Evolutionary conservation across 1,284 basidiomycete genomes (phyloP), one percentile per base, ranked within the genome.

Genomic region (Rhodotorula sp.): DNA sequence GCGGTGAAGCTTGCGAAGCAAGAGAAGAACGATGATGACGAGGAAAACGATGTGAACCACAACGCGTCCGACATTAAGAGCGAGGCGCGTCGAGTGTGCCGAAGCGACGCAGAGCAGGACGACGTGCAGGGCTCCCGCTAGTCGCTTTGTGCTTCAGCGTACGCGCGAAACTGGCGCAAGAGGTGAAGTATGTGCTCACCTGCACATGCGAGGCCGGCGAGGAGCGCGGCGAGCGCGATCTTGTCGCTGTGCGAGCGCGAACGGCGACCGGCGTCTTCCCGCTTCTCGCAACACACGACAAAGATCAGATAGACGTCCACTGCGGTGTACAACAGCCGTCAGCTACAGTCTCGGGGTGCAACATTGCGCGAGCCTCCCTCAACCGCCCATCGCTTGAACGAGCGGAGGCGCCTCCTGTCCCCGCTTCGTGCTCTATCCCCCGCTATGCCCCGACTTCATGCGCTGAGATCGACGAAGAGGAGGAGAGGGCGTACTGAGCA

Each of bases 31-130:
- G 13, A 36, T 22, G 27, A 39, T 2, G 27, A 36, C 12, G 27
- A 37, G 39, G 51, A 70, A 66, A 27, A 46, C 41, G 50, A 66
- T 22, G 44, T 70, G 69, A 5, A 70, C 10, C 39, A 55, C 56
- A 19, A 39, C 69, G n/a, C 69, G 64, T 6, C 54, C 39, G 25
- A 41, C 25, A 17, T 64, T 25, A 34, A 70, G 5, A 1, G 25
- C 51, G 25, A 54, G 39, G 12, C 53, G 46, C 1, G 29, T 58
- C 29, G 48, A 21, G 25, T 39, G 12, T 56, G 64, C 0, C n/a
- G 8, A 3, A 32, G 25, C 21, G 60, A 66, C 29, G 44, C 60
- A 39, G 34, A 70, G 61, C 2, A 70, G 50, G 6, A 25, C 41
- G 60, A 70, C 61, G 22, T 66, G 57, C 6, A 70, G 50, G 21